These are phyloP conservation scores for Ascoidea tarda DNA, from an alignment of 805 yeast genomes.

Conservation along the genomic window DNA sequence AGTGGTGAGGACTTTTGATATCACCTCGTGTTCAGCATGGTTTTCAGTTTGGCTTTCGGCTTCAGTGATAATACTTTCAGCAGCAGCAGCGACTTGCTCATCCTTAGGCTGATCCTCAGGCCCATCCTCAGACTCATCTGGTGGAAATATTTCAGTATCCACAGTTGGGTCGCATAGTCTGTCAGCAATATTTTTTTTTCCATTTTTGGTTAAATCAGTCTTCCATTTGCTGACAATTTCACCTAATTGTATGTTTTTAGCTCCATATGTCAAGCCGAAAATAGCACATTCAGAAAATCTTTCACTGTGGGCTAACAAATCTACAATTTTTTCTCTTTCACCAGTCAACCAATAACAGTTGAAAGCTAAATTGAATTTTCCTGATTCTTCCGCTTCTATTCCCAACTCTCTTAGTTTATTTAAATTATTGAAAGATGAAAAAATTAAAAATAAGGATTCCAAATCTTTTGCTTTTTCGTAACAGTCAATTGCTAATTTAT, in stretches of 20 bases:
- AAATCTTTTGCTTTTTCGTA: slow-evolving; percentile 70
- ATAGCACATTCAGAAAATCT: slow-evolving; percentile 78
- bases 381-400: slow-evolving; percentile 47
- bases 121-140: slow-evolving; percentile 14
- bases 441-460: slow-evolving; percentile 66
- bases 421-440: slow-evolving; percentile 68
- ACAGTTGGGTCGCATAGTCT: slow-evolving; percentile 36
- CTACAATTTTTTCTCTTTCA: slow-evolving; percentile 46
- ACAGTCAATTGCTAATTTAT: slow-evolving; percentile 67
- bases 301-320: slow-evolving; percentile 50
- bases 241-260: slow-evolving; percentile 27
- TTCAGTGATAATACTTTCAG: slow-evolving; percentile 1
- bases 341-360: slow-evolving; percentile 84
- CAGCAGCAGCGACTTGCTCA: not conserved
- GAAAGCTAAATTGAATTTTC: slow-evolving; percentile 83
- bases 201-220: slow-evolving; percentile 30
- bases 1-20: too few relatives aligned
- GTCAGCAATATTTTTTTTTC: slow-evolving; percentile 44
- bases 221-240: slow-evolving; percentile 56
- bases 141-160: slow-evolving; percentile 21
- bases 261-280: slow-evolving; percentile 60
- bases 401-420: slow-evolving; percentile 51
- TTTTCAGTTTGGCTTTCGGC: not conserved
- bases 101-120: not conserved
- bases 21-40: not conserved